These are phyloP conservation scores for Tilletia horrida DNA, from an alignment of 1,284 basidiomycete species.

Conservation along the genomic window DNA sequence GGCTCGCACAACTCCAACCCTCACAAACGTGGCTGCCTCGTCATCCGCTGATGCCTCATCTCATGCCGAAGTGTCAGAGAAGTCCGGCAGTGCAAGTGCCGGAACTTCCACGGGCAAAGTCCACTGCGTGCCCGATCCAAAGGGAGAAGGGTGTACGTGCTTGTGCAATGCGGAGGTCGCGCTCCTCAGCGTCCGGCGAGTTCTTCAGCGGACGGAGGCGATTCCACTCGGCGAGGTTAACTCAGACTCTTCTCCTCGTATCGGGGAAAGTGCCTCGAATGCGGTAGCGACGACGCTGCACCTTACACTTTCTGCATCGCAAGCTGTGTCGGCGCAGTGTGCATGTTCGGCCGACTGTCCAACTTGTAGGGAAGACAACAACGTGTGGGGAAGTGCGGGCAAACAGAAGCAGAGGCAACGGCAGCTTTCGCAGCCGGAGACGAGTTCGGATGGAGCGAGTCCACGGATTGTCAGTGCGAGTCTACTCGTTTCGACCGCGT, in stretches of 20 bases:
- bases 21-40: no score
- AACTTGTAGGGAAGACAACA: conserved; percentile 43
- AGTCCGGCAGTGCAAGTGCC: no score
- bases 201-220: conserved; percentile 26
- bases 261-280: background rate
- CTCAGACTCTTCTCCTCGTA: background rate
- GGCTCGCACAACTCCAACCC: no score
- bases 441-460: conserved; percentile 2
- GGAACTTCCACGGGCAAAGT: conserved; percentile 27
- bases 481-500: conserved; percentile 46
- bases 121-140: conserved; percentile 52
- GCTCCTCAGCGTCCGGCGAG: conserved; percentile 35
- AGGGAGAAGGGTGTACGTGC: conserved; percentile 50
- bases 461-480: conserved; percentile 31
- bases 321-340: conserved; percentile 48
- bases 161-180: conserved; percentile 48
- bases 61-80: no score
- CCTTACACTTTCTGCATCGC: conserved; percentile 48
- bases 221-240: background rate
- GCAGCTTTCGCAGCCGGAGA: background rate
- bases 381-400: background rate
- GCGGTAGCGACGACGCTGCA: conserved; percentile 30
- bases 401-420: background rate
- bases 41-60: no score
- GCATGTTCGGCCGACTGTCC: conserved; percentile 51